These are phyloP conservation scores for Lactarius quietus DNA, from an alignment of 768 basidiomycete genomes.

Conservation along the genomic window DNA sequence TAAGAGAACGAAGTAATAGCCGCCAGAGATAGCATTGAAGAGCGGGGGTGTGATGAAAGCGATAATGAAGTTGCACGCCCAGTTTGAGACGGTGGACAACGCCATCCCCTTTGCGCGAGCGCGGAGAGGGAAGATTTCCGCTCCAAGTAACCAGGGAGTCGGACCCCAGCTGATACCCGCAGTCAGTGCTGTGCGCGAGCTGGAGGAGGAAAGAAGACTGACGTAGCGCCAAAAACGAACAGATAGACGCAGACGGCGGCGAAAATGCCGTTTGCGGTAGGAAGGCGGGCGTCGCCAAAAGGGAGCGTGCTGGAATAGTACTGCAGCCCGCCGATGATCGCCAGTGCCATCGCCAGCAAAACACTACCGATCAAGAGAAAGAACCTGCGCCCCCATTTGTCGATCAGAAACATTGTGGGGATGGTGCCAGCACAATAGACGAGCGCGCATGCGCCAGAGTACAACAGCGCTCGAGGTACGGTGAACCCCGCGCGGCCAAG, in stretches of 20 bases:
- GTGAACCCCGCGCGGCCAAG: slow-evolving; percentile 49
- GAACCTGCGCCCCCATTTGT: slow-evolving; percentile 47
- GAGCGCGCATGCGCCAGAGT: slow-evolving; percentile 45
- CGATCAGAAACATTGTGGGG: slow-evolving; percentile 52
- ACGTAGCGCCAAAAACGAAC: slow-evolving; percentile 54
- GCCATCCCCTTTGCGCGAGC: slow-evolving; percentile 35
- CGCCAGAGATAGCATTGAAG: slow-evolving; percentile 46
- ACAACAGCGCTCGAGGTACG: slow-evolving; percentile 42
- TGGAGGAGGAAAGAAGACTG: slow-evolving; percentile 17
- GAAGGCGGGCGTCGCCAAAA: slow-evolving; percentile 31
- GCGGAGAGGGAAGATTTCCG: slow-evolving; percentile 35
- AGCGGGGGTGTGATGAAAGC: slow-evolving; percentile 56
- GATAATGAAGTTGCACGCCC: slow-evolving; percentile 39
- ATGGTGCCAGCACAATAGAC: slow-evolving; percentile 49
- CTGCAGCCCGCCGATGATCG: slow-evolving; percentile 52
- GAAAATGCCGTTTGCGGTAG: slow-evolving; percentile 37
- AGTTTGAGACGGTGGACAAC: slow-evolving; percentile 32
- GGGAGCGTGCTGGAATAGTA: slow-evolving; percentile 41
- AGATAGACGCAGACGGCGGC: slow-evolving; percentile 54
- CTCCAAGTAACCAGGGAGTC: slow-evolving; percentile 33
- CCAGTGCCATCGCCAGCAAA: slow-evolving; percentile 43
- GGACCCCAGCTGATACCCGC: slow-evolving; percentile 32
- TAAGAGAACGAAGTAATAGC: slow-evolving; percentile 50
- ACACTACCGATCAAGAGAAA: slow-evolving; percentile 48
- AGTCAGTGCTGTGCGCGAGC: slow-evolving; percentile 20